Evolutionary conservation across 495 filamentous ascomycete species (phyloP), one percentile per base, ranked within the genome.

Genomic region (Penicillium ucsense): DNA sequence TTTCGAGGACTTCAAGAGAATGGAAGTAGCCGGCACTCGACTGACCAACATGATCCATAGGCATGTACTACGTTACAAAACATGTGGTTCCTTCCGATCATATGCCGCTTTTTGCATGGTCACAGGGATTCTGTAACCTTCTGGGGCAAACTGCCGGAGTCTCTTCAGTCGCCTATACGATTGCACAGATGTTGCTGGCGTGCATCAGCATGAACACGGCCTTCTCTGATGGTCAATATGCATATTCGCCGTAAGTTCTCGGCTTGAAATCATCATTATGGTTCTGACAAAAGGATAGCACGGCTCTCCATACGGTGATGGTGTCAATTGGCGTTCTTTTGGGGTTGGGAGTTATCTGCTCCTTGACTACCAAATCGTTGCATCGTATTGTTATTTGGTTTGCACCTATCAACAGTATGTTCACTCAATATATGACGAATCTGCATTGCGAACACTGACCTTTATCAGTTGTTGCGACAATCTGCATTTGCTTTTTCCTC

Each of bases 311-410:
- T 49, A 84, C 80, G 1, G 83, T 85, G 1, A 41, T 83, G 6
- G 61, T 85, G 30, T 72, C 82, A 3, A 75, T 84, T 42, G 60
- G 72, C 4, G 56, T 83, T 8, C 63, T 86, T 6, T 72, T 74
- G 33, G 35, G 80, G 2, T 73, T 83, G 50, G 83, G 83, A 3
- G 59, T 74, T 6, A 76, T 85, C 4, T 84, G 80, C 61, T 87
- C 83, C 0, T 63, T 86, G 47, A 80, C 78, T 0, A 86, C 83
- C 0, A 81, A 74, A 54, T 73, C 65, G 3, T 64, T 86, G 27
- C 82, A 85, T 62, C 67, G 71, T 31, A 79, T 83, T 32, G 67
- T 86, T 29, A 60, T 83, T 4, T 85, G 81, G 81, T 86, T 86
- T 64, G 83, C 83, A 6, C 83, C 83, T 1, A 84, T 86, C 47